These are phyloP conservation scores for Suillus clintonianus DNA, from an alignment of 768 basidiomycete species.

Conservation along the genomic window DNA sequence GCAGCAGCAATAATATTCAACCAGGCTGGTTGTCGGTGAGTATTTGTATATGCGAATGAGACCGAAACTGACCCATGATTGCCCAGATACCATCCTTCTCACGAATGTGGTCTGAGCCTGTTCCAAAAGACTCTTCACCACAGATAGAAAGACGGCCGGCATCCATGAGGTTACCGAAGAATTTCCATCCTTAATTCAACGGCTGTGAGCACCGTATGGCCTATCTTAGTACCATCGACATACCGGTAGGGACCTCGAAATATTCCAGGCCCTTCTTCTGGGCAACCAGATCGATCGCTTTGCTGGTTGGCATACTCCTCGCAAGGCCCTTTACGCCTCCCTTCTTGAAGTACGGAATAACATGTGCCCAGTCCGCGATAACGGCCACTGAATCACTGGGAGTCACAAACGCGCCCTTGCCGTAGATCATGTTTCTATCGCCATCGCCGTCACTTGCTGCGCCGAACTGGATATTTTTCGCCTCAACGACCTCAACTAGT, in stretches of 20 bases:
- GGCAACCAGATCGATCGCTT: slow-evolving; percentile 95
- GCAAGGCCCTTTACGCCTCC: slow-evolving; percentile 94
- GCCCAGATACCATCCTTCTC: slow-evolving; percentile 99
- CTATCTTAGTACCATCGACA: slow-evolving; percentile 16
- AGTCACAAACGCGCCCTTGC: slow-evolving; percentile 96
- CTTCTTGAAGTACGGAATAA: slow-evolving; percentile 87
- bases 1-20: slow-evolving; percentile 94
- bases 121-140: slow-evolving; percentile 98
- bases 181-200: slow-evolving; percentile 83
- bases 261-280: slow-evolving; percentile 90
- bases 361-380: slow-evolving; percentile 95
- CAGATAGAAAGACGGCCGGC: slow-evolving; percentile 97
- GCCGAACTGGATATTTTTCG: slow-evolving; percentile 83
- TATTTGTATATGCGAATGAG: slow-evolving; percentile 6
- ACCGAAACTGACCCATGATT: slow-evolving; percentile 68
- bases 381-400: slow-evolving; percentile 98
- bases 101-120: slow-evolving; percentile 99
- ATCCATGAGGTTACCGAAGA: slow-evolving; percentile 99
- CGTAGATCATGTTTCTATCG: slow-evolving; percentile 99
- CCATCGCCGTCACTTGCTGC: slow-evolving; percentile 98
- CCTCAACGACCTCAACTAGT: slow-evolving; percentile 91
- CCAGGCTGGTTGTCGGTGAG: slow-evolving; percentile 66
- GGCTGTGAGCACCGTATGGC: slow-evolving; percentile 3
- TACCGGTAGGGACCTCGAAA: slow-evolving; percentile 96
- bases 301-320: slow-evolving; percentile 96